A percentile compares a stretch with the other conserved stretches of the same genome.
These are phyloP conservation scores for Pestalotiopsis sp. DNA, from an alignment of 2,329 filamentous ascomycete species.

Conservation along the genomic window DNA sequence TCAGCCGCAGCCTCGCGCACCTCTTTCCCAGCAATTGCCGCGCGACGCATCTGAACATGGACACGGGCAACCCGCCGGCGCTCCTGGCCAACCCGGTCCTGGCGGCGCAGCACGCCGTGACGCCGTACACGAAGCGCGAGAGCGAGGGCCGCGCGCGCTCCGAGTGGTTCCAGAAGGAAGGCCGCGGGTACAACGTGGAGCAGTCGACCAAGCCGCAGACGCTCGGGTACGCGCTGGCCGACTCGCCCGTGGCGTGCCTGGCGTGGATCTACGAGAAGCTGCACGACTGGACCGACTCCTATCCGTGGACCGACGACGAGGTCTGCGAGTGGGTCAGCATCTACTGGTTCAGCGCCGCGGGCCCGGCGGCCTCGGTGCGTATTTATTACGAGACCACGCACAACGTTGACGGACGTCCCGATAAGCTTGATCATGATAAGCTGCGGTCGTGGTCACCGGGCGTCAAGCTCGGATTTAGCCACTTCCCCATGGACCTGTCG, in stretches of 20 bases:
- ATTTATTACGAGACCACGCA: constrained; percentile 74
- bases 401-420: constrained; percentile 24
- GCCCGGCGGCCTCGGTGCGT: constrained; percentile 63
- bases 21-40: constrained; percentile 59
- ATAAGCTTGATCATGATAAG: constrained; percentile 17
- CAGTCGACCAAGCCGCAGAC: constrained; percentile 75
- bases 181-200: constrained; percentile 58
- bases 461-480: constrained; percentile 45
- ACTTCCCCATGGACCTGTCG: constrained; percentile 60
- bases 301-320: constrained; percentile 76
- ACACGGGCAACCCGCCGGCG: constrained; percentile 47
- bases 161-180: constrained; percentile 59
- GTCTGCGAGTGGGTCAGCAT: constrained; percentile 74
- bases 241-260: constrained; percentile 70
- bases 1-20: constrained; percentile 63
- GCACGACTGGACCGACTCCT: constrained; percentile 73
- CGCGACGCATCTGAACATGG: constrained; percentile 64
- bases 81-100: constrained; percentile 55
- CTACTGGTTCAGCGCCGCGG: constrained; percentile 71
- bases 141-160: constrained; percentile 52
- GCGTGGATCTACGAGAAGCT: constrained; percentile 84
- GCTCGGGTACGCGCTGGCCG: constrained; percentile 67
- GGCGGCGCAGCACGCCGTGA: constrained; percentile 56
- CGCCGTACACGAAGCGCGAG: constrained; percentile 55
- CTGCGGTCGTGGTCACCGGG: constrained; percentile 30